A percentile compares a stretch with the other conserved stretches of the same genome.
Conservation (phyloP, 805 yeast species). For the Myxozyma melibiosi region DNA sequence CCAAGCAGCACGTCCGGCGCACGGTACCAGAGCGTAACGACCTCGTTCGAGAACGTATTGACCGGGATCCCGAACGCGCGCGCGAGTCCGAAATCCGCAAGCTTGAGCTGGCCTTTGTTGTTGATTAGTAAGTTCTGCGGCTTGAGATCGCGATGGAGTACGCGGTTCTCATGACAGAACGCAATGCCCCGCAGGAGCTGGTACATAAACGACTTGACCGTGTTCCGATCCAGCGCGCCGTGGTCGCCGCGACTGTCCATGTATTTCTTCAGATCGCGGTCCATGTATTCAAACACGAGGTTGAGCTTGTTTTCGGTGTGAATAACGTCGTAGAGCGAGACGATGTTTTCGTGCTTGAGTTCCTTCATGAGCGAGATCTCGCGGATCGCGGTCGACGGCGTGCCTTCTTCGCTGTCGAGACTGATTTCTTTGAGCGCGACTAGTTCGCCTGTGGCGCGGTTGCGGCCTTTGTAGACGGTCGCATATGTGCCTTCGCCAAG, state of each 20-base stretch:
- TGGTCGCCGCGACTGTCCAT: conserved; percentile 84
- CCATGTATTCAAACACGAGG: conserved; percentile 90
- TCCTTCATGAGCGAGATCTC: conserved; percentile 96
- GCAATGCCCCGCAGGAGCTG: conserved; percentile 87
- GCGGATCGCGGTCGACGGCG: conserved; percentile 96
- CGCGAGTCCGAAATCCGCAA: conserved; percentile 96
- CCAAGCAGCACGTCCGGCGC: conserved; percentile 97
- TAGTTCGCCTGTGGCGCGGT: conserved; percentile 78
- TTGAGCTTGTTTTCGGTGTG: conserved; percentile 96
- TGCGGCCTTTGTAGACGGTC: conserved; percentile 94
- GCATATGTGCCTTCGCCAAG: conserved; percentile 97
- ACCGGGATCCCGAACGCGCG: conserved; percentile 98
- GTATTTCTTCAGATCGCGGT: conserved; percentile 87
- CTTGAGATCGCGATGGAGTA: conserved; percentile 81
- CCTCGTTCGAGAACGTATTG: conserved; percentile 95
- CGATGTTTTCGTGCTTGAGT: conserved; percentile 88
- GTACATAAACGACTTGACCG: conserved; percentile 90
- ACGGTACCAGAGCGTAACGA: conserved; percentile 96
- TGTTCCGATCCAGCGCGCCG: conserved; percentile 71
- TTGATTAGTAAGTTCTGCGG: conserved; percentile 93
- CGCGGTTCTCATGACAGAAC: conserved; percentile 83
- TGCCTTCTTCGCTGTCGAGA: conserved; percentile 95
- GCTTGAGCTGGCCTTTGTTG: conserved; percentile 84
- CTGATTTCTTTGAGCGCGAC: conserved; percentile 96
- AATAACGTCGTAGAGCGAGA: conserved; percentile 89